A percentile compares a stretch with the other conserved stretches of the same genome.
Evolutionary conservation across 305 asterid species (phyloP).

Genomic region (Galium porrigens): DNA sequence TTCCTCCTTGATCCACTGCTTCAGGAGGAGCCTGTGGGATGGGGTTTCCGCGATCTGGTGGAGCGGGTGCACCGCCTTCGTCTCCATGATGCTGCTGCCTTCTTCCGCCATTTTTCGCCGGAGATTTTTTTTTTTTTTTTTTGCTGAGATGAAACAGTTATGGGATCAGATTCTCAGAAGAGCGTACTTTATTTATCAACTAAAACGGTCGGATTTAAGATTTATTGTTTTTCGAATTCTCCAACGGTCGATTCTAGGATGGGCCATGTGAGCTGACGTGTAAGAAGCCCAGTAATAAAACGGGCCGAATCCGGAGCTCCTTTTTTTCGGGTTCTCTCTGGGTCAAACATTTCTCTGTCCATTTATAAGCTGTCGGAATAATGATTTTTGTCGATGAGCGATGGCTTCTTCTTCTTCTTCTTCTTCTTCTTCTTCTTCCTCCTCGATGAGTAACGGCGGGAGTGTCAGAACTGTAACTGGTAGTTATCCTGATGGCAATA

Average conservation of each 20-base stretch:
- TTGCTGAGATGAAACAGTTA: slow-evolving; percentile 11
- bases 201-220: background rate
- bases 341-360: background rate
- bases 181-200: background rate
- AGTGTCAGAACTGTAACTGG: slow-evolving; percentile 7
- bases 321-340: background rate
- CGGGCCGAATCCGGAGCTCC: background rate
- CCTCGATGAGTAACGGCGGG: slow-evolving; percentile 30
- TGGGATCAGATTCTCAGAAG: slow-evolving; percentile 25
- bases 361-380: background rate
- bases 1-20: slow-evolving; percentile 77
- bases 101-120: slow-evolving; percentile 27
- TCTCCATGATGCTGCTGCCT: slow-evolving; percentile 24
- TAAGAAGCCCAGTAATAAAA: background rate
- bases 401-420: background rate
- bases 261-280: background rate
- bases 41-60: slow-evolving; percentile 60
- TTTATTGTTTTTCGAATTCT: background rate
- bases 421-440: slow-evolving; percentile 3
- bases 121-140: background rate
- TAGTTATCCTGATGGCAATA: slow-evolving; percentile 19
- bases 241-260: slow-evolving; percentile 20
- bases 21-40: slow-evolving; percentile 70
- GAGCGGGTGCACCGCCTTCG: slow-evolving; percentile 52
- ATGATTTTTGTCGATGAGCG: background rate